Base-by-base conservation (phyloP, 345 rosid genomes). In the Capsella bursapastoris region DNA sequence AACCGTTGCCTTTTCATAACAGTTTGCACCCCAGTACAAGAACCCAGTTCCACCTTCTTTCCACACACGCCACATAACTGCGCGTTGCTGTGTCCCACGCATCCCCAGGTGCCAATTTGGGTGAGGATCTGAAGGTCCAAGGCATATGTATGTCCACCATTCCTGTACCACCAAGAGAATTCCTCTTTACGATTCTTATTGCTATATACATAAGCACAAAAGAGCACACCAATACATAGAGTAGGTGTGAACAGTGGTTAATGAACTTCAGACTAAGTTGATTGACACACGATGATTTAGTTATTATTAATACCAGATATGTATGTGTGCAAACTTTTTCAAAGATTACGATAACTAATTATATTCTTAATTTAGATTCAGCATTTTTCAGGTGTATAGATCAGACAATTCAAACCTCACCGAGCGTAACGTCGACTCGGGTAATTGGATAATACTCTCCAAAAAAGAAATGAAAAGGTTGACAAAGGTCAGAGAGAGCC, bases 51-150 rank as follows among this genome's bases (percentile, higher is more conserved):
- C 97, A 32, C 97, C 97, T 89, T 95, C 99, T 86, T 95, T 95
- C 99, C 99, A 95, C 4, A 90, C 97, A 58, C 97, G 96, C 97
- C 97, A 87, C 91, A 92, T 89, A 44, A 95, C 97, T 80, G 97
- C 96, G 65, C 97, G 97, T 66, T 95, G 97, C 77, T 95, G 97
- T 16, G 99, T 87, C 18, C 99, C 99, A 66, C 94, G 90, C 99
- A 92, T 95, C 48, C 99, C 99, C 3, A 95, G 81, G 66, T 92
- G 99, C 99, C 97, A 90, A 80, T 95, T 92, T 53, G 99, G 99
- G 70, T 90, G 97, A 44, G 99, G 99, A 83, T 95, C 99, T 25
- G 97, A 85, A 61, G 99, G 97, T 66, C 97, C 99, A 87, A 95
- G 84, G 78, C 97, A 95, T 63, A 95, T 93, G 70, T 95, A 92